phyloP scores from a whole-genome alignment of 495 filamentous ascomycete species.

The Aspergillus cavernicola region DNA sequence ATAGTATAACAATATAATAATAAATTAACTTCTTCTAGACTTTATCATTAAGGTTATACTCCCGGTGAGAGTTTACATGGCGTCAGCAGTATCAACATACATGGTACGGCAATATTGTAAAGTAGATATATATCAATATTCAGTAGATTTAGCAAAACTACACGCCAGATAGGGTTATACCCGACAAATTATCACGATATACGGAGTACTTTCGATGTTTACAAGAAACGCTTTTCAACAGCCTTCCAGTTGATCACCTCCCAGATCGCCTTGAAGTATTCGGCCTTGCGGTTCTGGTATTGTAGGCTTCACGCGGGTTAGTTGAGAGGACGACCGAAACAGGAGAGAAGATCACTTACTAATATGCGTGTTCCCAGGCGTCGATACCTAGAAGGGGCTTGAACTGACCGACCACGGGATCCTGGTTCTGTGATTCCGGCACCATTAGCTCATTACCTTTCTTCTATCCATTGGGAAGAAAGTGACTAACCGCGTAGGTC shows the following conservation, averaged over 20 bases:
- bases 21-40: neutral
- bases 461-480: neutral
- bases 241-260: conserved; percentile 98
- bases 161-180: conserved; percentile 1
- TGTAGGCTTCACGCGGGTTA: conserved; percentile 63
- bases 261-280: conserved; percentile 97
- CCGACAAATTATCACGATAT: conserved; percentile 9
- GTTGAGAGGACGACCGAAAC: conserved; percentile 8
- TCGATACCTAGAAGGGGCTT: conserved; percentile 87
- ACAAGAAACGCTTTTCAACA: conserved; percentile 75
- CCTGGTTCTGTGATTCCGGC: conserved; percentile 64
- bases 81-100: too few relatives aligned
- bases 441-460: conserved; percentile 1
- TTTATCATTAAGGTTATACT: neutral
- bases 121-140: neutral
- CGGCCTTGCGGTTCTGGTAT: conserved; percentile 98
- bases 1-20: neutral
- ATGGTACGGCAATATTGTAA: too few relatives aligned
- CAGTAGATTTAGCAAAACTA: neutral
- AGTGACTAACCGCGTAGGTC: conserved; percentile 61
- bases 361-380: conserved; percentile 93
- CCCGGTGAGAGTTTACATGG: neutral
- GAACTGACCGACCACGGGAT: conserved; percentile 86
- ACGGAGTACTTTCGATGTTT: conserved; percentile 12
- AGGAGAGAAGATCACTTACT: conserved; percentile 41